Evolutionary conservation across 192 early-diverging fungal species (phyloP), one percentile per base, ranked within the genome.

Genomic region (Coemansia sp.): DNA sequence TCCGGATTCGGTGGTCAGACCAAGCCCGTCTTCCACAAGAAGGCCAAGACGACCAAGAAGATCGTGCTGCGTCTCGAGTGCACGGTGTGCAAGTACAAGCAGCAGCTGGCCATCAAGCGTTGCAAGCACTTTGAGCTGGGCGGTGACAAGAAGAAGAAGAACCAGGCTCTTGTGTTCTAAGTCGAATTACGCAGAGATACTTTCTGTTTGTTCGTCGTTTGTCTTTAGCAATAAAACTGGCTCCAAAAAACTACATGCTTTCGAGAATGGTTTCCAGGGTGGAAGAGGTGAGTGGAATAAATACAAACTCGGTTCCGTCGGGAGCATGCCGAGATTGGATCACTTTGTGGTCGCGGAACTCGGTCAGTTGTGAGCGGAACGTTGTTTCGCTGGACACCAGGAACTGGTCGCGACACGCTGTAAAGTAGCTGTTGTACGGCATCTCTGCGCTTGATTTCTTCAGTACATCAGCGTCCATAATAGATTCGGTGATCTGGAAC

Each of bases 31-130:
- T 99, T 99, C 94, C 95, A 97, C 92, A 99, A 99, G 90, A 99
- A 99, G 92, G 97, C 95, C 81, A 99, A 98, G 93, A 99, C 97
- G 70, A 98, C 95, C 85, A 99, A 97, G 90, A 99, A 99, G 92
- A 83, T 98, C 81, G 97, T 97, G 24, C 90, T 99, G 69, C 92
- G 94, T 88, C 86, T 99, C 37, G 96, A 97, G 84, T 99, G 97
- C 88, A 95, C 89, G 66, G 86, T 89, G 69, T 98, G 97, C 91
- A 98, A 97, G 92, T 94, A 93, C 92, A 98, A 96, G 93, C 86
- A 89, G 82, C 96, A 99, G 89, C 83, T 94, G 41, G 84, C 92
- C 66, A 81, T 99, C 83, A 98, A 99, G 92, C 93, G 97, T 76
- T 97, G 97, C 90, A 98, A 98, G 90, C 94, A 96, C 92, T 99